phyloP scores from a whole-genome alignment of 208 protist genomes.

The Crithidia bombi region DNA sequence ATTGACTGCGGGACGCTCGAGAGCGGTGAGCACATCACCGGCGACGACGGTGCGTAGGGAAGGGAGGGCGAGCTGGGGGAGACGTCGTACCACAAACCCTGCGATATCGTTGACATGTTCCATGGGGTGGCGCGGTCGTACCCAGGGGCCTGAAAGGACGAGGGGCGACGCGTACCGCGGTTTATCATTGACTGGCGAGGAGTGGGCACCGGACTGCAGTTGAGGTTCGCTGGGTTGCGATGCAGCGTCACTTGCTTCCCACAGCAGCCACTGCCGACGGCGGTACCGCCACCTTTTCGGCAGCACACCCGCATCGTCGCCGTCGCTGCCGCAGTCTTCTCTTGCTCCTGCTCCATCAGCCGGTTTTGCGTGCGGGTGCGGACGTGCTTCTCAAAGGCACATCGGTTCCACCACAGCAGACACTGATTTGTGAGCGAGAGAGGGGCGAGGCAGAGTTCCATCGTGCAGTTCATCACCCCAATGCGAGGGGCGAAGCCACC shows the following conservation, averaged over 20 bases:
- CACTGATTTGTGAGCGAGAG: constrained; percentile 32
- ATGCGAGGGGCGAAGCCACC: constrained; percentile 38
- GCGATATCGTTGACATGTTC: background rate
- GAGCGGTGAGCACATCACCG: constrained; percentile 22
- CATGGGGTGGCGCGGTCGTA: constrained; percentile 7
- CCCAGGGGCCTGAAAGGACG: constrained; percentile 9
- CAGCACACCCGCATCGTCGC: constrained; percentile 16
- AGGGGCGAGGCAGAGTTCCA: constrained; percentile 41
- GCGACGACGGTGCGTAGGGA: constrained; percentile 28
- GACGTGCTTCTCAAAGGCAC: constrained; percentile 34
- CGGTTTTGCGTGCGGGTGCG: constrained; percentile 27
- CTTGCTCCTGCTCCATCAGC: constrained; percentile 17
- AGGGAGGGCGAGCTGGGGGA: constrained; percentile 13
- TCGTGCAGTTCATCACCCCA: constrained; percentile 31
- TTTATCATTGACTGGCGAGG: constrained; percentile 13
- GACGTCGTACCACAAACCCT: constrained; percentile 1
- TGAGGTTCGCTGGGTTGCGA: constrained; percentile 12
- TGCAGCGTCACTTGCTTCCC: constrained; percentile 29
- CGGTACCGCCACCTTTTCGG: constrained; percentile 4
- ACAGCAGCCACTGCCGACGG: constrained; percentile 8
- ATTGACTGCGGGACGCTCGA: constrained; percentile 13
- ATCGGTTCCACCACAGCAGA: constrained; percentile 36
- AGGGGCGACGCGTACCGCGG: constrained; percentile 7
- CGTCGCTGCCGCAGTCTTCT: constrained; percentile 8
- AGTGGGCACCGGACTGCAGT: constrained; percentile 23